Conservation (phyloP, 768 basidiomycete species). For the Boletus eberwhitei region DNA sequence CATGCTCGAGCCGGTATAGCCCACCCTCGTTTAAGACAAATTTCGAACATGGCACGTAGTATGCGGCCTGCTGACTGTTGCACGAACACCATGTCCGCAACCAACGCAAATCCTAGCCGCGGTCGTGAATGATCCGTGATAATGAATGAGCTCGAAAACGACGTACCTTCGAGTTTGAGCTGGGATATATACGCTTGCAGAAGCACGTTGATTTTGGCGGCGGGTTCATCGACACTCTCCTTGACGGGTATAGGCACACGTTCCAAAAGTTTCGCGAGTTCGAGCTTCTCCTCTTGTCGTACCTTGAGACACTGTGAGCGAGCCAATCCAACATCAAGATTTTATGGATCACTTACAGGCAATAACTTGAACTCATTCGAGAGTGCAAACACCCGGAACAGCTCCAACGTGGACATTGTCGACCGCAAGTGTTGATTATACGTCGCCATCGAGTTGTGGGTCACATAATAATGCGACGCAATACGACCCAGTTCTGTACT, state of each 20-base stretch:
- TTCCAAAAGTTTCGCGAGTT: conserved; percentile 85
- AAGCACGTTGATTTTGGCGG: conserved; percentile 95
- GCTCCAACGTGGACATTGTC: conserved; percentile 82
- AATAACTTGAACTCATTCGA: conserved; percentile 94
- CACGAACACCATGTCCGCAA: conserved; percentile 94
- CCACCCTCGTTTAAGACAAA: conserved; percentile 98
- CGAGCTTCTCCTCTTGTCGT: conserved; percentile 81
- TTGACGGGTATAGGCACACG: conserved; percentile 97
- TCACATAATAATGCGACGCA: conserved; percentile 94
- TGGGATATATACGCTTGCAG: conserved; percentile 94
- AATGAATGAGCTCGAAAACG: background rate
- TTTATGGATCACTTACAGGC: conserved; percentile 46
- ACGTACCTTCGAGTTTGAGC: conserved; percentile 80
- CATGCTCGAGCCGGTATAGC: conserved; percentile 89
- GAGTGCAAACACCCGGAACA: conserved; percentile 93
- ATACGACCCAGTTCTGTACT: conserved; percentile 92
- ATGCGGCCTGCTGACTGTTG: conserved; percentile 98
- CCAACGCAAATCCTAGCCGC: conserved; percentile 66
- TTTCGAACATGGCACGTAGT: conserved; percentile 94
- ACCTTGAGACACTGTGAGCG: conserved; percentile 38
- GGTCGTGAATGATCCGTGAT: background rate
- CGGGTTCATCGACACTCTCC: conserved; percentile 93
- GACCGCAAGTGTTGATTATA: conserved; percentile 93
- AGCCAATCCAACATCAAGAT: background rate
- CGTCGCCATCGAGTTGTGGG: conserved; percentile 91